These are phyloP conservation scores for Cordyceps militaris DNA, from an alignment of 2,329 filamentous ascomycete species.

Conservation along the genomic window DNA sequence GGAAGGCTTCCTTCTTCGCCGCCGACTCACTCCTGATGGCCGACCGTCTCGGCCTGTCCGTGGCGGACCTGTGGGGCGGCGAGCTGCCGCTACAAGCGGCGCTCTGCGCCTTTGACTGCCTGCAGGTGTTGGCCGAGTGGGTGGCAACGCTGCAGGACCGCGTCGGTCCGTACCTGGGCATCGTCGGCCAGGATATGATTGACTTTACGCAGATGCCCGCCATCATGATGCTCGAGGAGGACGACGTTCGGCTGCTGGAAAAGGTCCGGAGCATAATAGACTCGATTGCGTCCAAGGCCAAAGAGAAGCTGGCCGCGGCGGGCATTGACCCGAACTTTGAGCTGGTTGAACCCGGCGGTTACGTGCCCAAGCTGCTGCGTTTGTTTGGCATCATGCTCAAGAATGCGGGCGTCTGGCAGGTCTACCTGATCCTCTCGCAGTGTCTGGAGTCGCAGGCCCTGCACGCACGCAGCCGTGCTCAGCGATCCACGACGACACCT, in stretches of 20 bases:
- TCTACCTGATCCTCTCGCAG: slow-evolving; percentile 47
- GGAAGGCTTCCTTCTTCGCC: slow-evolving; percentile 92
- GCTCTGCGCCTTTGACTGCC: slow-evolving; percentile 89
- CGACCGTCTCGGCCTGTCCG: slow-evolving; percentile 77
- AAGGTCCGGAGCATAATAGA: slow-evolving; percentile 76
- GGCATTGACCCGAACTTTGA: slow-evolving; percentile 45
- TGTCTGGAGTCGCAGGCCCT: slow-evolving; percentile 48
- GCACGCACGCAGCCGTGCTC: slow-evolving; percentile 3
- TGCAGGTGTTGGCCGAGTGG: slow-evolving; percentile 92
- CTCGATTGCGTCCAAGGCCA: slow-evolving; percentile 74
- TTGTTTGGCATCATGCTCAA: slow-evolving; percentile 82
- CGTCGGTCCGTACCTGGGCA: slow-evolving; percentile 80
- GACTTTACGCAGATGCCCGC: slow-evolving; percentile 75
- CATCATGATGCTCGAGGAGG: slow-evolving; percentile 85
- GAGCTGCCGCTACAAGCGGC: slow-evolving; percentile 86
- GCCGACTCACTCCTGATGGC: slow-evolving; percentile 86
- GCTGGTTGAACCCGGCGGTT: slow-evolving; percentile 60
- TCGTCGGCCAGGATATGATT: slow-evolving; percentile 75
- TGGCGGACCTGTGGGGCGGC: slow-evolving; percentile 73
- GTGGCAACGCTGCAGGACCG: slow-evolving; percentile 87
- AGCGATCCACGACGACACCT: background rate
- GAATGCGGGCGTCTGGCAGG: slow-evolving; percentile 85
- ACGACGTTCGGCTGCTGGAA: slow-evolving; percentile 76
- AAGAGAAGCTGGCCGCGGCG: slow-evolving; percentile 42
- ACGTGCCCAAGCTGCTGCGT: slow-evolving; percentile 75